Evolutionary conservation across 371 early-diverging fungal species (phyloP).

Genomic region (Phascolomyces articulosus): DNA sequence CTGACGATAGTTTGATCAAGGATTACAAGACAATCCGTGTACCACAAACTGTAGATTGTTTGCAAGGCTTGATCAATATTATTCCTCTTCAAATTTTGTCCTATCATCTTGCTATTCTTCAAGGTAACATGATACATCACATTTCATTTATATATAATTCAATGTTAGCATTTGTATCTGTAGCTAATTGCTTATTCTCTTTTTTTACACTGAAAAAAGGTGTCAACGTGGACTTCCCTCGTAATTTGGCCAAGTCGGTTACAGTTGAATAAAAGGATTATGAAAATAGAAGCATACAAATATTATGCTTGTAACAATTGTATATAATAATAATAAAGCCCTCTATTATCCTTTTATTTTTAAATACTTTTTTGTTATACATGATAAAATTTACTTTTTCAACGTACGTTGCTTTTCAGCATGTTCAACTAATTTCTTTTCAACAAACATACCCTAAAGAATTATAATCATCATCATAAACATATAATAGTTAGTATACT

Average conservation of each 20-base stretch:
- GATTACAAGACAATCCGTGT: slow-evolving; percentile 84
- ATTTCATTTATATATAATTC: too few species aligned
- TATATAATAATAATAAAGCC: background rate
- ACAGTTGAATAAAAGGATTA: slow-evolving; percentile 63
- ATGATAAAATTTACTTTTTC: slow-evolving; percentile 48
- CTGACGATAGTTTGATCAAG: slow-evolving; percentile 67
- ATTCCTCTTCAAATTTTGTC: slow-evolving; percentile 96
- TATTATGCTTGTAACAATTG: background rate
- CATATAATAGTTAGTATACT: too few species aligned
- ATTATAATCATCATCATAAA: background rate
- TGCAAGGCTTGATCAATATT: slow-evolving; percentile 85
- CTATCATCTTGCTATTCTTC: slow-evolving; percentile 94
- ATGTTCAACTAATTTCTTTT: slow-evolving; percentile 88
- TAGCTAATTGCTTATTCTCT: too few species aligned
- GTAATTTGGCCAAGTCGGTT: slow-evolving; percentile 96
- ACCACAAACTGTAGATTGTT: slow-evolving; percentile 89
- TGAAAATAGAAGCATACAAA: background rate
- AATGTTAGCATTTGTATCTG: too few species aligned
- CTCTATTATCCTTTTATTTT: background rate
- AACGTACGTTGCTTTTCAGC: slow-evolving; percentile 94
- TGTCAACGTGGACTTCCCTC: slow-evolving; percentile 97
- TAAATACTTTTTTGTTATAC: too few species aligned
- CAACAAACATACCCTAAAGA: slow-evolving; percentile 81
- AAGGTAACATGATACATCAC: slow-evolving; percentile 46
- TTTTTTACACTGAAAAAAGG: too few species aligned